Percentiles rank a stretch among this genome's conserved stretches.
These are phyloP conservation scores for Limnanthes douglasii DNA, from an alignment of 345 rosid genomes.

Conservation along the genomic window DNA sequence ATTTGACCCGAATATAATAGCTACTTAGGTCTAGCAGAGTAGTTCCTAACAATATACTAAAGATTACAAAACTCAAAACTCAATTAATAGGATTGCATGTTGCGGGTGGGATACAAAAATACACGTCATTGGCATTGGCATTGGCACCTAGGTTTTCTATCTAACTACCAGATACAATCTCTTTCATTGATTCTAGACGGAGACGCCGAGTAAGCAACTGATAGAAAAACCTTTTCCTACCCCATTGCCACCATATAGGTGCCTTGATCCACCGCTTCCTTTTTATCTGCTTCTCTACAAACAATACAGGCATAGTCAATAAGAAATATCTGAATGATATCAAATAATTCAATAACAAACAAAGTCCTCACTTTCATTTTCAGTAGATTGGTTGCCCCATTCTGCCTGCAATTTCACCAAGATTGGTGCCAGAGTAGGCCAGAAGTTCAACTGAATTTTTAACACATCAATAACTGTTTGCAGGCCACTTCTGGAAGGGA, in stretches of 20 bases:
- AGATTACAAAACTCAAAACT: too few species aligned
- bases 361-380: slow-evolving; percentile 42
- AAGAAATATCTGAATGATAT: slow-evolving; percentile 2
- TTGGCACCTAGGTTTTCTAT: too few species aligned
- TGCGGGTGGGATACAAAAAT: too few species aligned
- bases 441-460: slow-evolving; percentile 64
- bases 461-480: slow-evolving; percentile 67
- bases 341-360: background rate
- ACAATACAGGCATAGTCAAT: background rate
- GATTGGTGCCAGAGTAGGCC: slow-evolving; percentile 41
- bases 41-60: too few species aligned
- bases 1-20: too few species aligned
- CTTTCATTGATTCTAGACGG: slow-evolving; percentile 19
- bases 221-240: slow-evolving; percentile 51
- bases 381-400: slow-evolving; percentile 22
- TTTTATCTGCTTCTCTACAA: slow-evolving; percentile 37
- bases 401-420: slow-evolving; percentile 36
- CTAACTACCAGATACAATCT: too few species aligned
- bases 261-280: slow-evolving; percentile 24
- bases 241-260: slow-evolving; percentile 72
- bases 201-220: slow-evolving; percentile 26
- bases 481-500: slow-evolving; percentile 59
- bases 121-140: too few species aligned
- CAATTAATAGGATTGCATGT: too few species aligned
- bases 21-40: too few species aligned